Evolutionary conservation across 352 stramenopile genomes (phyloP), one percentile per base, ranked within the genome.

Genomic region (Phytophthora multivora): DNA sequence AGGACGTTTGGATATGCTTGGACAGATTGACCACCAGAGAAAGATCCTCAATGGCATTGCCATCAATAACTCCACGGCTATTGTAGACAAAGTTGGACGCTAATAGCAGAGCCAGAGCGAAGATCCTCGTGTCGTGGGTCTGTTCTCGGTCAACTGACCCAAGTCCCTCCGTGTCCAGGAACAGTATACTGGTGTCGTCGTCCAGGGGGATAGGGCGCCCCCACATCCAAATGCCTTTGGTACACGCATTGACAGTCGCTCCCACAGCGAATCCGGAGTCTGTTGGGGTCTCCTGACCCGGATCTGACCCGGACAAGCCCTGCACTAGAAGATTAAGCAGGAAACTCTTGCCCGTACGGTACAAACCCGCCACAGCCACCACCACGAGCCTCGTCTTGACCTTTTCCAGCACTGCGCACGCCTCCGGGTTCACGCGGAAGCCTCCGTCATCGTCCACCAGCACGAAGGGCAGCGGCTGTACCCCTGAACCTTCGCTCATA

Each of bases 141-240:
- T 97, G 83, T 51, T 86, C 75, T 52, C 88, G 86, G 42, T 96
- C 83, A 9, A 86, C 71, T 0, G 83, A 94, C 15, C 89, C 90
- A 0, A 97, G 73, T 4, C 90, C 90, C 63, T 97, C 90, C 5
- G 90, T 97, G 61, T 97, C 90, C 33, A 97, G 63, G 66, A 97
- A 95, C 19, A 97, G 40, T 21, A 90, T 66, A 51, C 66, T 90
- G 13, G 86, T 93, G 58, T 77, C 80, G 39, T 90, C 68, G 36
- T 90, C 74, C 36, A 93, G 57, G 33, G 81, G 71, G 45, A 95
- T 81, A 26, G 88, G 88, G 26, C 85, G 58, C 25, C 88, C 86
- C 89, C 90, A 97, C 71, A 97, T 92, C 89, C 90, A 97, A 55
- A 97, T 97, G 49, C 90, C 90, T 55, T 96, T 95, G 11, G 90